These are phyloP conservation scores for Cryphonectria nitschkei DNA, from an alignment of 2,329 filamentous ascomycete species.

Conservation along the genomic window DNA sequence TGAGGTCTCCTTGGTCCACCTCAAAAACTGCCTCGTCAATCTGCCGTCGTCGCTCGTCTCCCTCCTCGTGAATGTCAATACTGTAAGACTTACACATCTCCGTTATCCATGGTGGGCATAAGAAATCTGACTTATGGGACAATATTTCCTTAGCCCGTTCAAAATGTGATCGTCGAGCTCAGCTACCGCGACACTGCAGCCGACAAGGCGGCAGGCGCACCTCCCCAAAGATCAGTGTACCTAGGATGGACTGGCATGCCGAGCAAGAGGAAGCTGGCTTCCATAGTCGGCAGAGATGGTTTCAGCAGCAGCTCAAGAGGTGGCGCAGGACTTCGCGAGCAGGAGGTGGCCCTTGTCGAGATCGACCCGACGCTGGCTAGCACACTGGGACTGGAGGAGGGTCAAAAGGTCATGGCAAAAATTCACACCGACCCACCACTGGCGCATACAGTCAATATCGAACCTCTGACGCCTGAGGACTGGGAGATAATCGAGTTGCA, in stretches of 20 bases:
- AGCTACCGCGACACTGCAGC: conserved; percentile 67
- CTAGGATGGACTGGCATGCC: conserved; percentile 98
- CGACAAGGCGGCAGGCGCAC: conserved; percentile 46
- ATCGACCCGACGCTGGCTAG: conserved; percentile 84
- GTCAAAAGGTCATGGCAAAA: conserved; percentile 72
- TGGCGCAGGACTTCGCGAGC: conserved; percentile 65
- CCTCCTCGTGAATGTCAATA: conserved; percentile 85
- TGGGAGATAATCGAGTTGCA: conserved; percentile 99
- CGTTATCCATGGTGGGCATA: not conserved
- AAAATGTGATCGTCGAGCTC: conserved; percentile 96
- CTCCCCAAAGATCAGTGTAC: conserved; percentile 70
- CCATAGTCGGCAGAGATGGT: conserved; percentile 75
- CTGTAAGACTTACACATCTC: conserved; percentile 58
- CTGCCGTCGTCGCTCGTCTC: conserved; percentile 83
- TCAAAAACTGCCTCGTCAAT: conserved; percentile 96
- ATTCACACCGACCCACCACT: conserved; percentile 90
- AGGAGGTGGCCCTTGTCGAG: conserved; percentile 79
- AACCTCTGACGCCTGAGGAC: conserved; percentile 90
- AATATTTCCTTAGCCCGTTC: conserved; percentile 66
- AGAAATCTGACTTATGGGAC: conserved; percentile 30
- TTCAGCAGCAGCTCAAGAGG: conserved; percentile 63
- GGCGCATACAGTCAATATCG: conserved; percentile 94
- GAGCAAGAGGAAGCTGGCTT: conserved; percentile 79
- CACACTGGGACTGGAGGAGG: conserved; percentile 76
- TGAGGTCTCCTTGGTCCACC: conserved; percentile 81